Conservation (phyloP, 1,284 basidiomycete species). For the Rhodotorula mucilaginosa region DNA sequence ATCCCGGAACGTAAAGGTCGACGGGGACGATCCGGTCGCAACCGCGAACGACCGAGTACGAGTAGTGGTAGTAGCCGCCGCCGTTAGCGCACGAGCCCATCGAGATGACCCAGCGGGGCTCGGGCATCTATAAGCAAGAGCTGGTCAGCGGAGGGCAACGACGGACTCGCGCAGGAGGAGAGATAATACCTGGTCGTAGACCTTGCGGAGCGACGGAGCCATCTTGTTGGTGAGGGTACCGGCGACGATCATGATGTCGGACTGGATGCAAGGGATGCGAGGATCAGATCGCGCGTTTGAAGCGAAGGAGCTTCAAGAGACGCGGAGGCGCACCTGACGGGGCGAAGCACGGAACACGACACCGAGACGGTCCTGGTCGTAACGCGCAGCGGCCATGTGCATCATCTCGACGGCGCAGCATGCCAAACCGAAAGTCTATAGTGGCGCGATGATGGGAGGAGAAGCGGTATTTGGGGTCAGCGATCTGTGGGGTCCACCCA, state of each 20-base stretch:
- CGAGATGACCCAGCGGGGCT: slow-evolving; percentile 85
- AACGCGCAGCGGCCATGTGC: slow-evolving; percentile 97
- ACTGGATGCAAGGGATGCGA: slow-evolving; percentile 56
- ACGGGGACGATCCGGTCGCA: slow-evolving; percentile 99
- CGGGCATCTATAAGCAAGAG: slow-evolving; percentile 37
- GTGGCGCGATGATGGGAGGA: background rate
- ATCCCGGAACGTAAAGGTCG: slow-evolving; percentile 91
- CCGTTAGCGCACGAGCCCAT: slow-evolving; percentile 99
- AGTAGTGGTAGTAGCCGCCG: slow-evolving; percentile 91
- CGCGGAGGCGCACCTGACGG: slow-evolving; percentile 52
- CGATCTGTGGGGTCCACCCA: background rate
- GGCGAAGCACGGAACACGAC: slow-evolving; percentile 98
- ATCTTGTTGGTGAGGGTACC: slow-evolving; percentile 99
- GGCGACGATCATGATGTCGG: slow-evolving; percentile 99
- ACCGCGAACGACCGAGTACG: slow-evolving; percentile 98
- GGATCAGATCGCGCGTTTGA: accelerated
- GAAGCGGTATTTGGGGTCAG: background rate
- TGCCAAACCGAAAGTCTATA: slow-evolving; percentile 68
- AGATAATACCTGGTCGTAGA: slow-evolving; percentile 83
- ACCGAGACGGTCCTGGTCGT: slow-evolving; percentile 97
- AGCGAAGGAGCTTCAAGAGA: background rate
- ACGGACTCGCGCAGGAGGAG: slow-evolving; percentile 41
- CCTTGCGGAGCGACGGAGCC: slow-evolving; percentile 93
- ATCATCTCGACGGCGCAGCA: slow-evolving; percentile 92
- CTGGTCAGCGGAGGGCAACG: slow-evolving; percentile 25